Conservation (phyloP, 2,329 filamentous ascomycete genomes). For the Hypoxylon sp. region DNA sequence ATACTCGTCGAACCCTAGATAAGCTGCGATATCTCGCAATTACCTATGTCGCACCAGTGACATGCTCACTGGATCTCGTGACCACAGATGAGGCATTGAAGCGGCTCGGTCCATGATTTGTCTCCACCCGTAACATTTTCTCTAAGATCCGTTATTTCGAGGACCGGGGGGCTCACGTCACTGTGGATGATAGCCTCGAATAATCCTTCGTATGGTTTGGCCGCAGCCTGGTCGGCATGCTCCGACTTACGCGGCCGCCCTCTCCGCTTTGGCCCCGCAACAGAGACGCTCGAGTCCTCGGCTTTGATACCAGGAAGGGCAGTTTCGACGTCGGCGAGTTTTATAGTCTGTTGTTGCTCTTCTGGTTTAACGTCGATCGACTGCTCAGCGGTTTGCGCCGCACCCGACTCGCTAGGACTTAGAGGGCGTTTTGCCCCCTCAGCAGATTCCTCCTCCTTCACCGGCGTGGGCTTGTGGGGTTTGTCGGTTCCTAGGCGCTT, state of each 20-base stretch:
- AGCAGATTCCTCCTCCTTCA: conserved; percentile 58
- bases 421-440: conserved; percentile 61
- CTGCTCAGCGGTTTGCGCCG: conserved; percentile 64
- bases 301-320: conserved; percentile 47
- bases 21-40: not conserved
- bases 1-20: conserved; percentile 28
- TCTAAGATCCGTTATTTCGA: conserved; percentile 68
- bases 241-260: conserved; percentile 60
- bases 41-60: conserved; percentile 1
- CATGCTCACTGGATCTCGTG: conserved; percentile 60
- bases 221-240: conserved; percentile 51
- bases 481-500: conserved; percentile 65
- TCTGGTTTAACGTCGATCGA: conserved; percentile 68
- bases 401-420: conserved; percentile 66
- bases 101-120: conserved; percentile 67
- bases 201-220: conserved; percentile 65
- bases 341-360: conserved; percentile 55
- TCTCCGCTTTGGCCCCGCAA: conserved; percentile 52
- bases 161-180: conserved; percentile 62
- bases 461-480: conserved; percentile 61
- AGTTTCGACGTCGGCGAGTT: conserved; percentile 54
- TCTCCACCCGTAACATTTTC: conserved; percentile 63
- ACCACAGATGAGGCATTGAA: conserved; percentile 66
- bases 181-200: conserved; percentile 67
- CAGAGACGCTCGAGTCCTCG: conserved; percentile 58